Percentiles rank a stretch among this genome's conserved stretches.
These are phyloP conservation scores for Dothideomycetes sp. DNA, from an alignment of 2,329 filamentous ascomycete genomes.

Conservation along the genomic window DNA sequence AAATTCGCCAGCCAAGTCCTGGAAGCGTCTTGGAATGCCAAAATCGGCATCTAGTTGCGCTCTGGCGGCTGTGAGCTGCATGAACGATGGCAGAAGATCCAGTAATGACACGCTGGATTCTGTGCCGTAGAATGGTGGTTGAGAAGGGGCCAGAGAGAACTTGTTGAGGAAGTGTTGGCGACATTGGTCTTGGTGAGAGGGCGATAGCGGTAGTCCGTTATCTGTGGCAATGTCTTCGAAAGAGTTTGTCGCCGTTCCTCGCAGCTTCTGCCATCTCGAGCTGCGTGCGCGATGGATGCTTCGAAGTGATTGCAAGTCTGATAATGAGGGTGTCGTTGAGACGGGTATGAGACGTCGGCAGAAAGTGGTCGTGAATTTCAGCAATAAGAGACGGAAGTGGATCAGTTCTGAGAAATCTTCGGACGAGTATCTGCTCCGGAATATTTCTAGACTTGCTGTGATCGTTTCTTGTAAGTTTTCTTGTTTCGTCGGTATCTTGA, in stretches of 20 bases:
- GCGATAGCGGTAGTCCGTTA: neutral
- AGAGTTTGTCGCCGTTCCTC: neutral
- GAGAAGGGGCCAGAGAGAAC: neutral
- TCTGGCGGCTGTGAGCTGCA: constrained; percentile 29
- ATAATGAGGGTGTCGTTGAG: constrained; percentile 25
- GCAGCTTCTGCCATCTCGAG: neutral
- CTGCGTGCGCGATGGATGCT: constrained; percentile 24
- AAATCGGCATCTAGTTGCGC: neutral
- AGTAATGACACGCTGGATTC: constrained; percentile 14
- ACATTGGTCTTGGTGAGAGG: neutral
- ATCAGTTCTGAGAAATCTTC: constrained; percentile 27
- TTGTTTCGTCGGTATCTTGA: neutral
- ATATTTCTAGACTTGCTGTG: constrained; percentile 12
- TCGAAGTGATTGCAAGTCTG: constrained; percentile 24
- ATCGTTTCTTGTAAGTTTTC: constrained; percentile 14
- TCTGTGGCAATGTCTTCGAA: neutral
- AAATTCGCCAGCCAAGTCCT: constrained; percentile 34
- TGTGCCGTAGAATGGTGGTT: neutral
- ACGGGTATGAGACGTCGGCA: constrained; percentile 30
- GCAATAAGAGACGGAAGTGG: constrained; percentile 36
- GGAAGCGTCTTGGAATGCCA: constrained; percentile 24
- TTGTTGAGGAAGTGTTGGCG: neutral
- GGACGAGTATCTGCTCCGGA: constrained; percentile 31
- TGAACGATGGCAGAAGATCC: constrained; percentile 36
- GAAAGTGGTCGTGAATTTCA: constrained; percentile 36